Evolutionary conservation across 768 basidiomycete species (phyloP).

Genomic region (Amanita rubescens): DNA sequence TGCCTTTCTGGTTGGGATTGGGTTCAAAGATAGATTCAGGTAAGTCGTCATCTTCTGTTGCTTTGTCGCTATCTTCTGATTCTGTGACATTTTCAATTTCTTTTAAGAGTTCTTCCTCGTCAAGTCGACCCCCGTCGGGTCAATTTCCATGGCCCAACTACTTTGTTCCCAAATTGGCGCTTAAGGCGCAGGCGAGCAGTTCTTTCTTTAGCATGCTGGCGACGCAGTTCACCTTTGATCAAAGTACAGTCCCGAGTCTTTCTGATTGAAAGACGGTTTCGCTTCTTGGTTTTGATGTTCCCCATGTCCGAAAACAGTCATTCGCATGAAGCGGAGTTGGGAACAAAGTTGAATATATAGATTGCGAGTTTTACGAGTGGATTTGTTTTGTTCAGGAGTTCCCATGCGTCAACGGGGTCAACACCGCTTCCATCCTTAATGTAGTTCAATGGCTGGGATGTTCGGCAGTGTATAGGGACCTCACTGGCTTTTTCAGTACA

Average conservation of each 20-base stretch:
- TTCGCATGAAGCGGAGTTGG: constrained; percentile 23
- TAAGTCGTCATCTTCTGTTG: not conserved
- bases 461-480: not conserved
- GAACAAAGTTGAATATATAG: constrained; percentile 16
- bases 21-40: no score
- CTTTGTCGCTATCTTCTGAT: no score
- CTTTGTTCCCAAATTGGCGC: not conserved
- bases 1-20: no score
- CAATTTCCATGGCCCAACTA: not conserved
- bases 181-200: not conserved
- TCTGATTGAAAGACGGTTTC: not conserved
- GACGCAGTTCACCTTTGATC: constrained; percentile 4
- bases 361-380: constrained; percentile 18
- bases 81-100: not conserved
- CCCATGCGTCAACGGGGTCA: not conserved
- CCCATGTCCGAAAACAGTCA: constrained; percentile 14
- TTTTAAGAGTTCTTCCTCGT: not conserved
- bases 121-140: not conserved
- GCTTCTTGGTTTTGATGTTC: constrained; percentile 10
- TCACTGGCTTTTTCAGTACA: not conserved
- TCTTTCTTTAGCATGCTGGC: constrained; percentile 2
- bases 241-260: constrained; percentile 6
- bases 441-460: not conserved
- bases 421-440: not conserved
- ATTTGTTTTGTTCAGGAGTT: not conserved